These are phyloP conservation scores for Chaetoscypha palmicola DNA, from an alignment of 2,329 filamentous ascomycete genomes.

Conservation along the genomic window DNA sequence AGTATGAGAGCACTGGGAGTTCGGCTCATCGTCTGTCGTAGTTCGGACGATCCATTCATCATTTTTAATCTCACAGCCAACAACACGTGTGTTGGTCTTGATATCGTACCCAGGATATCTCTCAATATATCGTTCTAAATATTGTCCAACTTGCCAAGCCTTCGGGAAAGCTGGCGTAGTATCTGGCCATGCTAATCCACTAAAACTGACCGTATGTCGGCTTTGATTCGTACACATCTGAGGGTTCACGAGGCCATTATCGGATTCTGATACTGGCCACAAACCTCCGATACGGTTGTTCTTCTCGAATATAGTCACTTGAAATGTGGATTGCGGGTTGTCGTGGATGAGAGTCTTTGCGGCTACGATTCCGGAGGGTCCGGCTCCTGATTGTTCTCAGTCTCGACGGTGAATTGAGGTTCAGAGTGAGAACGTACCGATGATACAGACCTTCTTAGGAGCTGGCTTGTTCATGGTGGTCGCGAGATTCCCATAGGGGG, in stretches of 20 bases:
- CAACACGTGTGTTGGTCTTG: conserved; percentile 17
- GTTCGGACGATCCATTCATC: conserved; percentile 21
- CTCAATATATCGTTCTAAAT: conserved; percentile 57
- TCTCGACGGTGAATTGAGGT: conserved; percentile 1
- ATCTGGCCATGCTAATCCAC: conserved; percentile 64
- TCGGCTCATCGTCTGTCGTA: background rate
- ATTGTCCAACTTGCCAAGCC: conserved; percentile 70
- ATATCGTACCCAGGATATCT: conserved; percentile 39
- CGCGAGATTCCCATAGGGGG: too few relatives aligned
- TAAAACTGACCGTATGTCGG: conserved; percentile 66
- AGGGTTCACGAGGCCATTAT: conserved; percentile 50
- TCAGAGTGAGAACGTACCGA: conserved; percentile 16
- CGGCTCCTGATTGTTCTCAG: conserved; percentile 45
- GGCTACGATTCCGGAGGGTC: conserved; percentile 60
- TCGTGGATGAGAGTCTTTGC: conserved; percentile 67
- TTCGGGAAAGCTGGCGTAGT: conserved; percentile 59
- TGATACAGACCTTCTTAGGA: conserved; percentile 24
- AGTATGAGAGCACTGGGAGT: too few relatives aligned
- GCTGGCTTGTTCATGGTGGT: background rate
- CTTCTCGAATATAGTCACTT: conserved; percentile 64
- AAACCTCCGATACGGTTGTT: conserved; percentile 63
- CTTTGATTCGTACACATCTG: conserved; percentile 70
- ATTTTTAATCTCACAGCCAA: conserved; percentile 10
- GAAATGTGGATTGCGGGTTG: conserved; percentile 47
- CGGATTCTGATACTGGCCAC: conserved; percentile 55